Conservation (phyloP, 495 filamentous ascomycete species). For the Xylaria intraflava region DNA sequence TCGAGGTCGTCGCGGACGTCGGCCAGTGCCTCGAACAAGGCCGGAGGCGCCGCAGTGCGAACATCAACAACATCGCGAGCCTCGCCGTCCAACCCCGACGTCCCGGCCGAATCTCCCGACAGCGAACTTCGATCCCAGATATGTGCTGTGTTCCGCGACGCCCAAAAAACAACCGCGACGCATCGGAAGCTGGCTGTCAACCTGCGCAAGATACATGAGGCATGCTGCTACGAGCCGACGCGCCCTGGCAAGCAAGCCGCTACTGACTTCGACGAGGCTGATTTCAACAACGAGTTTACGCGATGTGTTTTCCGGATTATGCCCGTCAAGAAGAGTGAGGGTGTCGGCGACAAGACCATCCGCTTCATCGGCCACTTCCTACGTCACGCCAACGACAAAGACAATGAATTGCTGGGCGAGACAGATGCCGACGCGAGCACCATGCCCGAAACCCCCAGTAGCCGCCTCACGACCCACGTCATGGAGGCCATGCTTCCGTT, state of each 20-base stretch:
- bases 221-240: conserved; percentile 71
- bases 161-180: conserved; percentile 78
- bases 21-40: conserved; percentile 47
- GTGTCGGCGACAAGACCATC: conserved; percentile 76
- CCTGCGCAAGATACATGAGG: conserved; percentile 79
- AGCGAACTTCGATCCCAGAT: conserved; percentile 69
- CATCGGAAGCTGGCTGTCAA: conserved; percentile 85
- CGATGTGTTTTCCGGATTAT: conserved; percentile 76
- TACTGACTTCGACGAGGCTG: conserved; percentile 59
- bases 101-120: conserved; percentile 66
- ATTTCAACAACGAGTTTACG: conserved; percentile 80
- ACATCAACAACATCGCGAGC: conserved; percentile 52
- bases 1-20: conserved; percentile 47
- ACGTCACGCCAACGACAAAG: conserved; percentile 75
- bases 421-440: conserved; percentile 51
- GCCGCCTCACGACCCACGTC: conserved; percentile 65
- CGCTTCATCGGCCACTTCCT: conserved; percentile 83
- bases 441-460: conserved; percentile 73
- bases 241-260: conserved; percentile 43
- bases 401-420: conserved; percentile 48
- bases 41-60: conserved; percentile 49
- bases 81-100: conserved; percentile 56
- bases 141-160: conserved; percentile 74
- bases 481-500: conserved; percentile 63
- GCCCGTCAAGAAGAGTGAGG: conserved; percentile 85